Percentiles rank a stretch among this genome's conserved stretches.
phyloP scores from a whole-genome alignment of 352 stramenopile genomes.

The Detonula confervacea region DNA sequence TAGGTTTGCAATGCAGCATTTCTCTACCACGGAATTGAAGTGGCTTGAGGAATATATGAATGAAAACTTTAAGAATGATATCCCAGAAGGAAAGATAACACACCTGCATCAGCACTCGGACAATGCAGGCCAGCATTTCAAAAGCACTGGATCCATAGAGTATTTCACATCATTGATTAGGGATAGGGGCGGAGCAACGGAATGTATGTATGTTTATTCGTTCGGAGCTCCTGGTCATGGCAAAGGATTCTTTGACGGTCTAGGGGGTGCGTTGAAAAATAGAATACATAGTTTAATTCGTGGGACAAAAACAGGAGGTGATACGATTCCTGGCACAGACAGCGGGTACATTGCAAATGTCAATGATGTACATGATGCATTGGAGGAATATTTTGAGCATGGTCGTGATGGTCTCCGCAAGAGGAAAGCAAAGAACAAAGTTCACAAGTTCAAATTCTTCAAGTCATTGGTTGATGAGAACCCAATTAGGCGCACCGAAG shows the following conservation, averaged over 20 bases:
- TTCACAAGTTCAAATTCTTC: slow-evolving; percentile 27
- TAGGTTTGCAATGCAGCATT: slow-evolving; percentile 19
- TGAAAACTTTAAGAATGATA: slow-evolving; percentile 19
- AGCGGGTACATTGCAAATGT: slow-evolving; percentile 12
- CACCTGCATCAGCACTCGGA: slow-evolving; percentile 24
- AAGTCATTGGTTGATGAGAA: slow-evolving; percentile 5
- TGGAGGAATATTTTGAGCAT: slow-evolving; percentile 16
- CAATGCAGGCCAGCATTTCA: slow-evolving; percentile 35
- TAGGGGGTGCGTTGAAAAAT: slow-evolving; percentile 10
- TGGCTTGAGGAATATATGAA: slow-evolving; percentile 19
- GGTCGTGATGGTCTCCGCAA: neutral
- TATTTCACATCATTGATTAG: slow-evolving; percentile 16
- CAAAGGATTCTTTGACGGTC: slow-evolving; percentile 14
- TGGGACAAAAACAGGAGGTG: neutral
- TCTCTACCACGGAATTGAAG: slow-evolving; percentile 9
- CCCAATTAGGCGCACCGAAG: slow-evolving; percentile 2
- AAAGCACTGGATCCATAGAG: slow-evolving; percentile 19
- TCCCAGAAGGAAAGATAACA: slow-evolving; percentile 14
- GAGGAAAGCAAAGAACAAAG: neutral
- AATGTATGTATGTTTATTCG: slow-evolving; percentile 15
- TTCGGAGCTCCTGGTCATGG: slow-evolving; percentile 19
- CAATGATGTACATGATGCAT: slow-evolving; percentile 13
- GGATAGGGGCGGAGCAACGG: neutral
- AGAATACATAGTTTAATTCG: slow-evolving; percentile 17
- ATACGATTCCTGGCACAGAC: neutral